phyloP scores from a whole-genome alignment of 2,329 filamentous ascomycete species.

The Boeremia exigua region DNA sequence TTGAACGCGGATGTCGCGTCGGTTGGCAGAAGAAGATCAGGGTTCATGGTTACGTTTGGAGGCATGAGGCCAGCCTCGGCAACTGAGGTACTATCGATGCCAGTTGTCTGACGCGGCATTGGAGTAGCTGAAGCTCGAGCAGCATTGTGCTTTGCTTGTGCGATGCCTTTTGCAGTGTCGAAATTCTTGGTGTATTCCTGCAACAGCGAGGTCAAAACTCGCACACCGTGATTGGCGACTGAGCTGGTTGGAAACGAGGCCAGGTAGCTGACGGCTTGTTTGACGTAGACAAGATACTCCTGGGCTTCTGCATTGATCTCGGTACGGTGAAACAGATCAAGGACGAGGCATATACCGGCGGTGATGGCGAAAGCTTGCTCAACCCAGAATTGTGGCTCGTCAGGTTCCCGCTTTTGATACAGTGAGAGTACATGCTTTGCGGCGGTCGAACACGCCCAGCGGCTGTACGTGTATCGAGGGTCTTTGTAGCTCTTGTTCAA shows the following conservation, averaged over 20 bases:
- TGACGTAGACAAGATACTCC: slow-evolving; percentile 36
- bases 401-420: slow-evolving; percentile 43
- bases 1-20: slow-evolving; percentile 26
- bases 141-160: slow-evolving; percentile 4
- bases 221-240: slow-evolving; percentile 48
- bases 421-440: slow-evolving; percentile 51
- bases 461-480: slow-evolving; percentile 51
- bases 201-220: slow-evolving; percentile 47
- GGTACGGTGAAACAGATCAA: slow-evolving; percentile 38
- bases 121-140: slow-evolving; percentile 2
- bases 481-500: slow-evolving; percentile 52
- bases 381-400: slow-evolving; percentile 53
- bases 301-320: slow-evolving; percentile 30
- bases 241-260: slow-evolving; percentile 46
- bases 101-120: slow-evolving; percentile 16
- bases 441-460: slow-evolving; percentile 51
- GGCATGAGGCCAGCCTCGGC: slow-evolving; percentile 10
- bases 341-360: slow-evolving; percentile 34
- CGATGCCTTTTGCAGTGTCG: slow-evolving; percentile 16
- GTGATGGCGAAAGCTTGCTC: slow-evolving; percentile 44
- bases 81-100: slow-evolving; percentile 9
- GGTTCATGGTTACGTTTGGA: not conserved
- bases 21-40: slow-evolving; percentile 9
- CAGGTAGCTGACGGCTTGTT: slow-evolving; percentile 43
- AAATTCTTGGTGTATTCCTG: slow-evolving; percentile 34